A percentile compares a stretch with the other conserved stretches of the same genome.
Conservation (phyloP, 345 rosid species). For the Passiflora organensis region DNA sequence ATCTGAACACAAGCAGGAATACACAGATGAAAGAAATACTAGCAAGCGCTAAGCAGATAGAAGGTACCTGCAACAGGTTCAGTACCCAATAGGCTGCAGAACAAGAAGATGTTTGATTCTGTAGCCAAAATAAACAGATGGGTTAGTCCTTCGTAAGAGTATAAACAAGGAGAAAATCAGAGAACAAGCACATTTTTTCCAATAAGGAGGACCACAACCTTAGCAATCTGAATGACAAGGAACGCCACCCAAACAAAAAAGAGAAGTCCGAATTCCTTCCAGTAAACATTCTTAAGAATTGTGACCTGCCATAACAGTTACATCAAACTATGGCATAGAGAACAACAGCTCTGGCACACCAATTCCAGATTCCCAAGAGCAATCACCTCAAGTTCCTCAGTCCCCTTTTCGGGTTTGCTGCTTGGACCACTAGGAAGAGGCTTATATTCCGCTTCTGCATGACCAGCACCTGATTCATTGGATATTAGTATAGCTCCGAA, state of each 20-base stretch:
- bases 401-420: slow-evolving; percentile 18
- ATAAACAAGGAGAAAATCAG: background rate
- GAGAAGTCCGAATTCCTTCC: slow-evolving; percentile 86
- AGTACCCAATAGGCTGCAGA: slow-evolving; percentile 43
- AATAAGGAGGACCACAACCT: slow-evolving; percentile 34
- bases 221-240: slow-evolving; percentile 57
- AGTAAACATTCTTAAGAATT: slow-evolving; percentile 56
- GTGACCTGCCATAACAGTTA: slow-evolving; percentile 36
- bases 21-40: background rate
- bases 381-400: slow-evolving; percentile 30
- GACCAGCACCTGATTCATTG: slow-evolving; percentile 30
- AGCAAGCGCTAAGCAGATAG: background rate
- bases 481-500: background rate
- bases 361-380: slow-evolving; percentile 1
- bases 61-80: slow-evolving; percentile 42
- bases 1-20: background rate
- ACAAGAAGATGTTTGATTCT: slow-evolving; percentile 38
- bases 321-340: slow-evolving; percentile 5
- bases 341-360: background rate
- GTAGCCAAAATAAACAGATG: slow-evolving; percentile 14
- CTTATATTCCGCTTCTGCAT: slow-evolving; percentile 45
- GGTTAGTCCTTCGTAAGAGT: slow-evolving; percentile 8
- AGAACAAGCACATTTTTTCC: background rate
- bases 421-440: slow-evolving; percentile 60
- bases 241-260: slow-evolving; percentile 69